Percentiles rank a stretch among this genome's conserved stretches.
Evolutionary conservation across 129 eudicot genomes (phyloP).

Genomic region (Silybum marianum): DNA sequence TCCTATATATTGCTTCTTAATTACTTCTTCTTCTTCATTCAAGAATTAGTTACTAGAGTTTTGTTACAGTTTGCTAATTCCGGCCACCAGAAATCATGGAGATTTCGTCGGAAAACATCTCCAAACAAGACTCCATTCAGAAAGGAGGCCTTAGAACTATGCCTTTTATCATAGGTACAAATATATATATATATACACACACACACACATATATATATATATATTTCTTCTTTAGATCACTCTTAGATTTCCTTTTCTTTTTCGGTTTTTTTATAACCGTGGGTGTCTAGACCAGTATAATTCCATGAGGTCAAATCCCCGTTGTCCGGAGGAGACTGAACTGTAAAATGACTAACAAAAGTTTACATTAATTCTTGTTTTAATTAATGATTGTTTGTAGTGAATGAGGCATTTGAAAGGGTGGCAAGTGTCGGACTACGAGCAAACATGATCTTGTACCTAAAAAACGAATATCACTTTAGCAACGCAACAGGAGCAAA

Average conservation of each 20-base stretch:
- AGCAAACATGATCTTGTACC: constrained; percentile 67
- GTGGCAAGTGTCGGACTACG: constrained; percentile 59
- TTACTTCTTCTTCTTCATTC: background rate
- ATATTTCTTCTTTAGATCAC: background rate
- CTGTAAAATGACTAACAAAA: background rate
- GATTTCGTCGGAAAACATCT: constrained; percentile 32
- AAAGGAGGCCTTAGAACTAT: constrained; percentile 68
- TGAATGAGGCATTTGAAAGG: constrained; percentile 66
- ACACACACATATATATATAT: no score
- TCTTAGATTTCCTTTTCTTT: background rate
- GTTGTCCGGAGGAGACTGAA: no score
- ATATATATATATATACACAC: background rate
- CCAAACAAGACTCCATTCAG: background rate
- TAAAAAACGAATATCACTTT: constrained; percentile 47
- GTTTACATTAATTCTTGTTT: background rate
- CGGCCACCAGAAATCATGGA: constrained; percentile 39
- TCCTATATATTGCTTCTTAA: background rate
- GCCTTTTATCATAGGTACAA: constrained; percentile 64
- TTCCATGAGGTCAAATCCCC: background rate
- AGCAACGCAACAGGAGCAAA: constrained; percentile 42
- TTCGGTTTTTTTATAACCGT: background rate
- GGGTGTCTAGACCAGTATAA: background rate
- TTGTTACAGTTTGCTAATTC: background rate
- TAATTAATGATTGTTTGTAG: constrained; percentile 29
- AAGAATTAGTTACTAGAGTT: background rate